A percentile compares a stretch with the other conserved stretches of the same genome.
Conservation (phyloP, 2,329 filamentous ascomycete species). For the Aspergillus thermomutatus region DNA sequence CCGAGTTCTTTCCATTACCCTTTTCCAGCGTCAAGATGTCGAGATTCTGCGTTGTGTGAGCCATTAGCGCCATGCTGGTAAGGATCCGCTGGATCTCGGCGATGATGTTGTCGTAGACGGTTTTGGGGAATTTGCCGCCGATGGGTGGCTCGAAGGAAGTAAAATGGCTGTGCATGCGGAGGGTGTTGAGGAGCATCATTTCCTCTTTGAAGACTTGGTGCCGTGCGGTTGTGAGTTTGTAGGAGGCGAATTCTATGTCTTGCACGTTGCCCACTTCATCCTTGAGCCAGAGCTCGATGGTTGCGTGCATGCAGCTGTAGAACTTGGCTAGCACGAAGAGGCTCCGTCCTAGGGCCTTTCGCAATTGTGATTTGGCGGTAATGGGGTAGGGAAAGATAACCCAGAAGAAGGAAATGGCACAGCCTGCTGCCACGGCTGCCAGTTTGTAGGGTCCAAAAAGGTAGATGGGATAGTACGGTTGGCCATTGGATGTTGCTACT, state of each 20-base stretch:
- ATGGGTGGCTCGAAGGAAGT: constrained; percentile 67
- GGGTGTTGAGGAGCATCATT: constrained; percentile 58
- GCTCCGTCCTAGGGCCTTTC: constrained; percentile 63
- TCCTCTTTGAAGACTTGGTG: constrained; percentile 63
- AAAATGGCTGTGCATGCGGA: constrained; percentile 61
- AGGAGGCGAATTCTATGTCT: constrained; percentile 16
- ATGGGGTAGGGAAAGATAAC: constrained; percentile 71
- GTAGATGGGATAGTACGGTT: constrained; percentile 67
- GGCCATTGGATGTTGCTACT: constrained; percentile 56
- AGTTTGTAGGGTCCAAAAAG: constrained; percentile 69
- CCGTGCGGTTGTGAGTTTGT: constrained; percentile 51
- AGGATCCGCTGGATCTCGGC: constrained; percentile 49
- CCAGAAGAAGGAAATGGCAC: constrained; percentile 71
- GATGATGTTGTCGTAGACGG: constrained; percentile 62
- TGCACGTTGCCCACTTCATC: constrained; percentile 46
- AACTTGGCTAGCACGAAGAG: constrained; percentile 71
- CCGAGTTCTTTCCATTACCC: constrained; percentile 13
- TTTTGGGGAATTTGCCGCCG: constrained; percentile 67
- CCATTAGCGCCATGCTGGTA: constrained; percentile 64
- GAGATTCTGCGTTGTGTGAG: constrained; percentile 58
- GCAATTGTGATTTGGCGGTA: constrained; percentile 65
- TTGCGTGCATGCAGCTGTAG: constrained; percentile 67
- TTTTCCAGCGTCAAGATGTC: constrained; percentile 14
- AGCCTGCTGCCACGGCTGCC: constrained; percentile 62
- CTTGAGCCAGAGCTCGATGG: constrained; percentile 59